Base-by-base conservation (phyloP, 108 stramenopile species). In the Skeletonema potamos region DNA sequence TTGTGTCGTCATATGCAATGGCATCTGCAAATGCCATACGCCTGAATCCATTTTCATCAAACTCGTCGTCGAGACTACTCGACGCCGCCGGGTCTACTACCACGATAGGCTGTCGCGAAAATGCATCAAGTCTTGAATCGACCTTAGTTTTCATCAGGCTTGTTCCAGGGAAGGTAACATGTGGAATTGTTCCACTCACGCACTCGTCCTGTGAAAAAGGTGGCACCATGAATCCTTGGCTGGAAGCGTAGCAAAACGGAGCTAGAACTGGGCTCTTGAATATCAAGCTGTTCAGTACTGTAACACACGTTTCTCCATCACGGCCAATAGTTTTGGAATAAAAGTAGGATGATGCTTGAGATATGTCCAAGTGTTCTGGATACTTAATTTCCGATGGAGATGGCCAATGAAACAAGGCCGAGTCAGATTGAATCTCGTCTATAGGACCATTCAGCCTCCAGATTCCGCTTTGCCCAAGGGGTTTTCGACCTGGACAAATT, bases 191-290 rank as follows among this genome's bases (percentile, higher is more conserved):
- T 18, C 75, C 81, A n/a, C 61, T 26, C 15, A 77, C 55, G 29
- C 27, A 10, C 55, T 82, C 81, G 46, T 71, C 70, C 15, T 77
- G 27, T 12, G 81, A 51, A 36, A 73, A 55, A 6, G 81, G 81
- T 61, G 81, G 81, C 22, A 26, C 46, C 26, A 66, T 66, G 54
- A 34, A 77, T 33, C 76, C 76, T 48, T 64, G 27, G 18, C 61
- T 58, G 8, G 46, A 29, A 41, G 65, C 81, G 54, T 70, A 73
- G 62, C 79, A 69, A 18, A 56, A 54, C 3, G 79, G 72, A 17
- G 79, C 60, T 51, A 80, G 60, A 44, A 80, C 17, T 20, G 79
- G 79, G 62, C 79, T 80, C 48, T 80, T 72, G 54, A 73, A 80
- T 13, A 57, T 63, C 33, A 73, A 26, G 13, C 71, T 58, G 33